phyloP scores from a whole-genome alignment of 768 basidiomycete genomes.

The Filobasidium wieringae region DNA sequence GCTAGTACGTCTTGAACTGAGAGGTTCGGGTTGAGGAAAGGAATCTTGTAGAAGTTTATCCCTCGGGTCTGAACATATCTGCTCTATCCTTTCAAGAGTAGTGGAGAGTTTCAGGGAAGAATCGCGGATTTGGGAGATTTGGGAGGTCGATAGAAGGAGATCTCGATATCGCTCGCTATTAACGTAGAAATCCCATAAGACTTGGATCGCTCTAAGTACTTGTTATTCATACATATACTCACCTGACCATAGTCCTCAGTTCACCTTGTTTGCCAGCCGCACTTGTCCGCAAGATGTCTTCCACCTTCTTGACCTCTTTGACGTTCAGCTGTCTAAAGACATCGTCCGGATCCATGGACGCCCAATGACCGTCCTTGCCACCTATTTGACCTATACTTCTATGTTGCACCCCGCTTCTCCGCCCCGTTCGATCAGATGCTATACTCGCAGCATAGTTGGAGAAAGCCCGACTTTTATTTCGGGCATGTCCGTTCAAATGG shows the following conservation, averaged over 20 bases:
- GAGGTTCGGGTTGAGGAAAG: neutral
- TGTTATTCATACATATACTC: too few relatives aligned
- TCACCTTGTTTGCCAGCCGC: conserved; percentile 37
- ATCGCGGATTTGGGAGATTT: conserved; percentile 31
- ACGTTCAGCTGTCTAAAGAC: conserved; percentile 32
- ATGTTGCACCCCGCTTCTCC: neutral
- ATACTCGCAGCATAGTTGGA: neutral
- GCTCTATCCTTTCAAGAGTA: conserved; percentile 22
- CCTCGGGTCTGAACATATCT: conserved; percentile 23
- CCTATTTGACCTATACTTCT: neutral
- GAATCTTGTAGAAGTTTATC: neutral
- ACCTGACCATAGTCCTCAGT: conserved; percentile 36
- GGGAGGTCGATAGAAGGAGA: conserved; percentile 36
- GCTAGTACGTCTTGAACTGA: neutral
- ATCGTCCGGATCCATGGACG: conserved; percentile 35
- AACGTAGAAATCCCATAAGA: neutral
- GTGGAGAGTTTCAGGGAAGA: conserved; percentile 30
- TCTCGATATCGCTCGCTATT: conserved; percentile 30
- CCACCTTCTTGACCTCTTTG: conserved; percentile 33
- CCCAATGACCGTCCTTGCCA: conserved; percentile 25
- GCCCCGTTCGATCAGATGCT: neutral
- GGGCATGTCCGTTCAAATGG: too few relatives aligned
- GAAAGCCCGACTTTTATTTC: neutral
- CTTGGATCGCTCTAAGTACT: neutral
- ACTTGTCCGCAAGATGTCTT: conserved; percentile 26